These are phyloP conservation scores for Atkinsonella hypoxylon DNA, from an alignment of 2,329 filamentous ascomycete species.

Conservation along the genomic window DNA sequence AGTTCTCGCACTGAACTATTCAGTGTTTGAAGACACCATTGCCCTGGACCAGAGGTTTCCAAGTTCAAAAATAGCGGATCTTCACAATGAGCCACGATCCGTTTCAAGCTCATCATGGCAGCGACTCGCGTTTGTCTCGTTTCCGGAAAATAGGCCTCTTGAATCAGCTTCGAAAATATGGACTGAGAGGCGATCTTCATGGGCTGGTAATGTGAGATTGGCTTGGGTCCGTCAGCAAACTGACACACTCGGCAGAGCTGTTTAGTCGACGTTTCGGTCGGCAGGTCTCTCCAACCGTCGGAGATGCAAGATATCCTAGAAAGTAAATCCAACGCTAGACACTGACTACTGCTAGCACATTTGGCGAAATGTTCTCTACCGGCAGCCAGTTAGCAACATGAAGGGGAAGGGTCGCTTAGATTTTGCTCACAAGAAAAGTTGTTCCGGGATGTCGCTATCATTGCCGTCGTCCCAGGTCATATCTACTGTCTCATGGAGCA, in stretches of 20 bases:
- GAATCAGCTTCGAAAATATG: slow-evolving; percentile 35
- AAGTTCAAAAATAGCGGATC: slow-evolving; percentile 52
- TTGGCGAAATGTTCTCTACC: slow-evolving; percentile 29
- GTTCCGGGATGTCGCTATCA: slow-evolving; percentile 18
- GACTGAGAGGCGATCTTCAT: slow-evolving; percentile 27
- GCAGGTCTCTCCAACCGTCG: slow-evolving; percentile 6
- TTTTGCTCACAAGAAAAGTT: slow-evolving; percentile 34
- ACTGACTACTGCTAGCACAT: slow-evolving; percentile 37
- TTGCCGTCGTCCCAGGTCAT: slow-evolving; percentile 10
- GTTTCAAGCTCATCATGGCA: slow-evolving; percentile 60
- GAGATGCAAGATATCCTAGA: slow-evolving; percentile 32
- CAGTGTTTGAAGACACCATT: slow-evolving; percentile 72
- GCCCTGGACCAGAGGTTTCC: slow-evolving; percentile 53
- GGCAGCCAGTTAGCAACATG: slow-evolving; percentile 10
- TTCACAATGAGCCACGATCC: slow-evolving; percentile 55
- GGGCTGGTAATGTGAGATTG: slow-evolving; percentile 3
- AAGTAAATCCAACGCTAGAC: slow-evolving; percentile 40
- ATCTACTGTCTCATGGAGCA: slow-evolving; percentile 19
- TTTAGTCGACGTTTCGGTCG: neutral
- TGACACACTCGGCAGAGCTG: slow-evolving; percentile 17
- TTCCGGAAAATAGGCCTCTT: slow-evolving; percentile 33
- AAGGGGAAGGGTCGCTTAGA: neutral
- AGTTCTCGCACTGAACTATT: slow-evolving; percentile 78
- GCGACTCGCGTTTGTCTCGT: slow-evolving; percentile 53
- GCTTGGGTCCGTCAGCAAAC: neutral